phyloP scores from a whole-genome alignment of 108 stramenopile species.

The Cyclostephanos invisitatus region DNA sequence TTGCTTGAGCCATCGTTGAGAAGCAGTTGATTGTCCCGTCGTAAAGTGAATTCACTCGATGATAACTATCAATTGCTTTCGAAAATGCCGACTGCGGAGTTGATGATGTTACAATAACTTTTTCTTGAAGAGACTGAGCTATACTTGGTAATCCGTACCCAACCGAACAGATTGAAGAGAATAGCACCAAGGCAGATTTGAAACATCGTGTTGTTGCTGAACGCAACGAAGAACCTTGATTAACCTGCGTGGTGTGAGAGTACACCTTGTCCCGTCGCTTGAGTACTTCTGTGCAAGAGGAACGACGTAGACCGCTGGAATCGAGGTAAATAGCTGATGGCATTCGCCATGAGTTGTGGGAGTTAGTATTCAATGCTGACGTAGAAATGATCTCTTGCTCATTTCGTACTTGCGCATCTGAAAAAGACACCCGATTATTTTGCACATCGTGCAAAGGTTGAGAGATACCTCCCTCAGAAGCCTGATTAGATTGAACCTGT shows the following conservation, averaged over 20 bases:
- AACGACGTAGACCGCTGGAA: neutral
- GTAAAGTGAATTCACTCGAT: conserved; percentile 9
- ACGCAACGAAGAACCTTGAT: neutral
- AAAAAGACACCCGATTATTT: too few relatives aligned
- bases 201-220: neutral
- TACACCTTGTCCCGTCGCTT: neutral
- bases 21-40: conserved; percentile 6
- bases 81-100: neutral
- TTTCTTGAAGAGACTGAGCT: too few relatives aligned
- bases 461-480: too few relatives aligned
- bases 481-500: too few relatives aligned
- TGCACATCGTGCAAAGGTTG: too few relatives aligned
- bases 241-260: neutral
- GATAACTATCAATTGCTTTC: neutral
- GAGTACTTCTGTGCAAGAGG: neutral
- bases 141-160: neutral
- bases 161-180: too few relatives aligned
- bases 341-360: neutral
- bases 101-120: neutral
- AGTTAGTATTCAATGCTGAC: too few relatives aligned
- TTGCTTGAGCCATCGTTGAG: neutral
- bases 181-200: neutral
- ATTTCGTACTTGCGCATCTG: too few relatives aligned
- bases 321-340: conserved; percentile 2
- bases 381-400: too few relatives aligned